A percentile compares a stretch with the other conserved stretches of the same genome.
phyloP scores from a whole-genome alignment of 768 basidiomycete species.

The Mycena indigotica region DNA sequence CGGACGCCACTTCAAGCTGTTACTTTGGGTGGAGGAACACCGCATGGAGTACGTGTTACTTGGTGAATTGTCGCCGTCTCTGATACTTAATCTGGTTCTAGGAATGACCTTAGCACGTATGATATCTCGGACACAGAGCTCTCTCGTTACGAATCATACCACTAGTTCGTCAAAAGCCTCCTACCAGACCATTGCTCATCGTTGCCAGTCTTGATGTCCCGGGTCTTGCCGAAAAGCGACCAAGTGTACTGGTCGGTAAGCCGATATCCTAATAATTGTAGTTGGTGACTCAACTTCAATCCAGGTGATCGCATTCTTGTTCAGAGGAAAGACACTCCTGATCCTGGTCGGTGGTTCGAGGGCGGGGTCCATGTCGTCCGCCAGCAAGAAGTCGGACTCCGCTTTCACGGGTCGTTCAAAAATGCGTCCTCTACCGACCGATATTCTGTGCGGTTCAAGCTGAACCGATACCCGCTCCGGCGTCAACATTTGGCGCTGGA shows the following conservation, averaged over 20 bases:
- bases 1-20: slow-evolving; percentile 46
- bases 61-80: neutral
- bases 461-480: slow-evolving; percentile 57
- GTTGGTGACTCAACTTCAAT: slow-evolving; percentile 4
- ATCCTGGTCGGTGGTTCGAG: slow-evolving; percentile 54
- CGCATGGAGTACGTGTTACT: slow-evolving; percentile 35
- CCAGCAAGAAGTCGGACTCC: slow-evolving; percentile 51
- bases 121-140: slow-evolving; percentile 41
- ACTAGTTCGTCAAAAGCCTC: slow-evolving; percentile 36
- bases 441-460: slow-evolving; percentile 57
- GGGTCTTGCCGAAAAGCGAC: slow-evolving; percentile 60
- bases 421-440: slow-evolving; percentile 34
- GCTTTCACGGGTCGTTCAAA: slow-evolving; percentile 49
- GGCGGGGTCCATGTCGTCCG: slow-evolving; percentile 59
- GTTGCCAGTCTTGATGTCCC: slow-evolving; percentile 42
- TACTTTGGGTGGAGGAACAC: slow-evolving; percentile 60
- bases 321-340: slow-evolving; percentile 37
- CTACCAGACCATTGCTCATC: neutral
- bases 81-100: slow-evolving; percentile 23
- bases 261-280: slow-evolving; percentile 14
- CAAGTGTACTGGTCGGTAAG: slow-evolving; percentile 58
- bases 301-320: slow-evolving; percentile 60
- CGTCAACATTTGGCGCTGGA: slow-evolving; percentile 64
- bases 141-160: slow-evolving; percentile 30
- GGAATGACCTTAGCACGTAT: slow-evolving; percentile 42